Evolutionary conservation across 169 alveolate species (phyloP).

Genomic region (Plasmodium ovale): DNA sequence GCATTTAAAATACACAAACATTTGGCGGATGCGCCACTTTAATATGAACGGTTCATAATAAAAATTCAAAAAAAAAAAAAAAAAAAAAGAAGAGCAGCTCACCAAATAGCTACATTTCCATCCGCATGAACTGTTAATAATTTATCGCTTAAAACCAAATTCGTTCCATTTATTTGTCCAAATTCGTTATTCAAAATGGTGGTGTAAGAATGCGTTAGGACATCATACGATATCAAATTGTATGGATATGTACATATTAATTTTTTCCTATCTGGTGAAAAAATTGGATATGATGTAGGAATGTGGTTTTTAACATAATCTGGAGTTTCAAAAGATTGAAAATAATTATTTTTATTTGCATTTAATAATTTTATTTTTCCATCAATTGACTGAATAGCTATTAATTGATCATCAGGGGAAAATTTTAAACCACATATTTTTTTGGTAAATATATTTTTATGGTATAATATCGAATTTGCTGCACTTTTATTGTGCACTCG

Average conservation of each 20-base stretch:
- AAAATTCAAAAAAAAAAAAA: neutral
- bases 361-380: constrained; percentile 18
- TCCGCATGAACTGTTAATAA: constrained; percentile 10
- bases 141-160: constrained; percentile 2
- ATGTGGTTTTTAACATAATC: neutral
- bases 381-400: constrained; percentile 21
- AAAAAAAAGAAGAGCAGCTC: neutral
- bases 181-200: constrained; percentile 5
- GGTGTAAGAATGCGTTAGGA: constrained; percentile 16
- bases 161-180: constrained; percentile 18
- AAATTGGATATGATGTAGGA: constrained; percentile 1
- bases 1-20: too few relatives aligned
- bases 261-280: constrained; percentile 12
- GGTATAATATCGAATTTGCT: neutral
- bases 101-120: constrained; percentile 24
- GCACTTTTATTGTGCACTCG: constrained; percentile 1
- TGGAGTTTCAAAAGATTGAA: constrained; percentile 20
- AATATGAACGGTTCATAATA: neutral
- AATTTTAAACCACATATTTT: constrained; percentile 7
- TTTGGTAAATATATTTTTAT: neutral
- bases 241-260: constrained; percentile 8
- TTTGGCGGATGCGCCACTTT: neutral
- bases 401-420: constrained; percentile 20
- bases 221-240: constrained; percentile 7
- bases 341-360: constrained; percentile 22